phyloP scores from a whole-genome alignment of 805 yeast genomes.

The Lachancea lanzarotensis region DNA sequence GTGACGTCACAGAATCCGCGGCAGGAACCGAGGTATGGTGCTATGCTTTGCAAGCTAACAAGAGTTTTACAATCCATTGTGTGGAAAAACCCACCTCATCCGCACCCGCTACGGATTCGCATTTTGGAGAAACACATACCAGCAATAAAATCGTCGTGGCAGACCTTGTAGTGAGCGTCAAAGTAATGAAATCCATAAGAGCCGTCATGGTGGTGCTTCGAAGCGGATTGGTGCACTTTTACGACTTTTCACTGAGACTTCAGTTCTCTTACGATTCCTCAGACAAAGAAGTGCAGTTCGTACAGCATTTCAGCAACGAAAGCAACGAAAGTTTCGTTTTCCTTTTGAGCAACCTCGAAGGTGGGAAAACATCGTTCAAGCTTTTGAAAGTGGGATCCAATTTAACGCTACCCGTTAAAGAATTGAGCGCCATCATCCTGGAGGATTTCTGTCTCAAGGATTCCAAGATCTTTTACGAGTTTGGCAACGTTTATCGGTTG shows the following conservation, averaged over 20 bases:
- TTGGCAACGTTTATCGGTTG: conserved; percentile 25
- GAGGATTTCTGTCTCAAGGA: conserved; percentile 17
- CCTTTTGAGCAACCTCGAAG: conserved; percentile 19
- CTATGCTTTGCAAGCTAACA: conserved; percentile 20
- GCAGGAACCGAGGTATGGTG: conserved; percentile 21
- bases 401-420: conserved; percentile 15
- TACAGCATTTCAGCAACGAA: conserved; percentile 20
- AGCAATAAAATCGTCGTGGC: conserved; percentile 14
- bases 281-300: conserved; percentile 19
- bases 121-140: conserved; percentile 13
- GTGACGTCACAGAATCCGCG: conserved; percentile 17
- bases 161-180: conserved; percentile 15
- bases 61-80: conserved; percentile 17
- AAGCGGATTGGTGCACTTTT: conserved; percentile 28
- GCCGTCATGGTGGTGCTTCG: conserved; percentile 22
- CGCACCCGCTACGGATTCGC: conserved; percentile 12
- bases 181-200: conserved; percentile 14
- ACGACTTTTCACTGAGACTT: conserved; percentile 21
- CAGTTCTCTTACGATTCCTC: conserved; percentile 19
- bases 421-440: conserved; percentile 22
- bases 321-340: conserved; percentile 14
- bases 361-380: conserved; percentile 20
- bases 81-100: conserved; percentile 11
- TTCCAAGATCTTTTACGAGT: conserved; percentile 24
- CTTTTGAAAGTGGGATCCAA: conserved; percentile 17